These are phyloP conservation scores for Golubevia pallescens DNA, from an alignment of 1,284 basidiomycete genomes.

Conservation along the genomic window DNA sequence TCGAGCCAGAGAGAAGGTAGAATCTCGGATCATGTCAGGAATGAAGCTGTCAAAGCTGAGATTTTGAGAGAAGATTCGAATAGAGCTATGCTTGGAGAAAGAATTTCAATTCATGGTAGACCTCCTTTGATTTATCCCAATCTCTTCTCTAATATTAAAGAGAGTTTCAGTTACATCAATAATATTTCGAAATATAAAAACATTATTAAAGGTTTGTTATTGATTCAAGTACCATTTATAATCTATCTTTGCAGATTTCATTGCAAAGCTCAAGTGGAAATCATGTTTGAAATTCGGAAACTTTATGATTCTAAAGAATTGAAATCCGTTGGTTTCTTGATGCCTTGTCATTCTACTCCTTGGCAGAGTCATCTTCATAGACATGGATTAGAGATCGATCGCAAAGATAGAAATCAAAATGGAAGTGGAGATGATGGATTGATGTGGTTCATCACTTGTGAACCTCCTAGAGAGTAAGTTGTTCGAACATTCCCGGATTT, in stretches of 20 bases:
- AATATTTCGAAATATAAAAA: not conserved
- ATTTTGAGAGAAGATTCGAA: not conserved
- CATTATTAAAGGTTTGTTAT: too few species aligned
- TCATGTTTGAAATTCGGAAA: constrained; percentile 68
- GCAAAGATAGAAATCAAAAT: not conserved
- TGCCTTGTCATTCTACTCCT: constrained; percentile 98
- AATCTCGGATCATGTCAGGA: not conserved
- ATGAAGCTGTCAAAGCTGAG: not conserved
- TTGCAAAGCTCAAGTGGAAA: constrained; percentile 77
- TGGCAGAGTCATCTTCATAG: constrained; percentile 86
- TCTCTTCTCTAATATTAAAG: not conserved
- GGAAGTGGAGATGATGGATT: constrained; percentile 1
- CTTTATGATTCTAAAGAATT: not conserved
- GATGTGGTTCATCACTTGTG: constrained; percentile 86
- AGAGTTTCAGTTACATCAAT: not conserved
- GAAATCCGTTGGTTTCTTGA: constrained; percentile 77
- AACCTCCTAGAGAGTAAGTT: constrained; percentile 82
- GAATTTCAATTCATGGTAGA: not conserved
- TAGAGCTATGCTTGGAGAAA: not conserved
- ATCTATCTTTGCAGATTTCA: constrained; percentile 77
- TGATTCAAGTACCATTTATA: constrained; percentile 68
- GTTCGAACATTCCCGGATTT: too few species aligned
- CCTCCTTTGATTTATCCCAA: not conserved
- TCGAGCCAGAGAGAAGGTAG: not conserved
- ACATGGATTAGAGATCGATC: constrained; percentile 1